Evolutionary conservation across 768 basidiomycete genomes (phyloP).

Genomic region (Tulasnella sp.): DNA sequence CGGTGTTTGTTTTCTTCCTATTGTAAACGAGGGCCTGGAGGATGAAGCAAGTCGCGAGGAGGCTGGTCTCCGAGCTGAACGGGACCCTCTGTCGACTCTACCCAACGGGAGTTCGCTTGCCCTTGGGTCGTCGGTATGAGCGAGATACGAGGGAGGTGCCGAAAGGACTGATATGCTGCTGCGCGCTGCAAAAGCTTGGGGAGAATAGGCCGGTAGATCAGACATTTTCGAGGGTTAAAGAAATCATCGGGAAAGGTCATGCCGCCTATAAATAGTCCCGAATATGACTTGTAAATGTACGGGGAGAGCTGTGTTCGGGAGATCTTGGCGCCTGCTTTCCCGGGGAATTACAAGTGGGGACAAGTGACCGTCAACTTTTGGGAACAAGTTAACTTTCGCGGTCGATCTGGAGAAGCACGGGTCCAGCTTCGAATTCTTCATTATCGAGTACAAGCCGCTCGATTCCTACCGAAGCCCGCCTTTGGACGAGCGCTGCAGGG

Average conservation of each 20-base stretch:
- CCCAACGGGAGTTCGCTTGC: neutral
- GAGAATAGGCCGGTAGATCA: neutral
- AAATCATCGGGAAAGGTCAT: neutral
- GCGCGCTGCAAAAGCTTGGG: neutral
- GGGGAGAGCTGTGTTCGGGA: neutral
- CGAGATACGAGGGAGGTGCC: neutral
- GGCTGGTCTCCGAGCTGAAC: neutral
- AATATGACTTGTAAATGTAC: neutral
- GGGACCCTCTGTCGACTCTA: neutral
- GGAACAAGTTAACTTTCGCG: neutral
- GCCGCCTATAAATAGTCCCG: neutral
- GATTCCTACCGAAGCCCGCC: neutral
- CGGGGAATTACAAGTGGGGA: neutral
- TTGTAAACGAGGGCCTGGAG: neutral
- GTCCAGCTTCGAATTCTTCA: neutral
- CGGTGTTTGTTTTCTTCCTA: conserved; percentile 17
- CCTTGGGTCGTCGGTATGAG: neutral
- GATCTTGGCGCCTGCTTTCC: neutral
- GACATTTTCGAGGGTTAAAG: neutral
- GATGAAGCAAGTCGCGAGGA: neutral
- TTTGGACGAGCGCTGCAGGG: neutral
- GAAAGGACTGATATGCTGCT: neutral
- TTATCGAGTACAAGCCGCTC: neutral
- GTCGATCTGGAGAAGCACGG: neutral
- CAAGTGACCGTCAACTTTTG: neutral